Evolutionary conservation across 2,329 filamentous ascomycete species (phyloP).

Genomic region (Paraphoma chrysanthemicola): DNA sequence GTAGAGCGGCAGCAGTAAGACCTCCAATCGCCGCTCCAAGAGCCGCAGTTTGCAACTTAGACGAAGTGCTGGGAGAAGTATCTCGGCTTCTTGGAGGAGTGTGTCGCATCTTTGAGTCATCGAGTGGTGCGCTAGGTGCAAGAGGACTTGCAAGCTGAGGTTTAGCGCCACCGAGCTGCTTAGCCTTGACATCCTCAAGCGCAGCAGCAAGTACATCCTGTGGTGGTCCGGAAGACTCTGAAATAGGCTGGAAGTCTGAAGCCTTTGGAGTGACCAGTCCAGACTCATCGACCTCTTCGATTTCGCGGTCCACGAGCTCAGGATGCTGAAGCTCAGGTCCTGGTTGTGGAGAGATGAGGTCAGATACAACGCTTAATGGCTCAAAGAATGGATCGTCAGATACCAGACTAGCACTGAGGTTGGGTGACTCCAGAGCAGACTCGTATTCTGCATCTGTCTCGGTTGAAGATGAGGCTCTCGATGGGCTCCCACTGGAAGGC

Average conservation of each 20-base stretch:
- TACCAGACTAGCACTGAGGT: constrained; percentile 29
- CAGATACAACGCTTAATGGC: constrained; percentile 20
- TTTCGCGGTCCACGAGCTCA: constrained; percentile 36
- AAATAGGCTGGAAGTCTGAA: constrained; percentile 44
- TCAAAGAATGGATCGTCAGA: constrained; percentile 33
- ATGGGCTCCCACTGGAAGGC: constrained; percentile 54
- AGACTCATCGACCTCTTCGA: constrained; percentile 63
- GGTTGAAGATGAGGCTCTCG: constrained; percentile 41
- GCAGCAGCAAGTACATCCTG: constrained; percentile 32
- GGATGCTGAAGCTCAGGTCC: constrained; percentile 25
- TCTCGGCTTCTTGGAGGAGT: constrained; percentile 12
- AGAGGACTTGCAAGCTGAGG: constrained; percentile 23
- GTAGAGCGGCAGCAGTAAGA: constrained; percentile 23
- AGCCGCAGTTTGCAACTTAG: constrained; percentile 36
- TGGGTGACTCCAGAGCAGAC: constrained; percentile 51
- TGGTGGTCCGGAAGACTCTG: constrained; percentile 16
- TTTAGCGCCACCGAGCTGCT: constrained; percentile 7
- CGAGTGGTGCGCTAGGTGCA: constrained; percentile 29
- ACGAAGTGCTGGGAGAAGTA: constrained; percentile 27
- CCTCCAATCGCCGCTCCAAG: constrained; percentile 37
- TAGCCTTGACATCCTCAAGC: constrained; percentile 22
- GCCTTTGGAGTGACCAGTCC: constrained; percentile 74
- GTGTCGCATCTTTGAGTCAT: constrained; percentile 34
- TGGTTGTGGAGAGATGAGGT: constrained; percentile 23
- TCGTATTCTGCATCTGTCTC: constrained; percentile 55